Evolutionary conservation across 2,329 filamentous ascomycete species (phyloP), one percentile per base, ranked within the genome.

Genomic region (Didymella arachidicola): DNA sequence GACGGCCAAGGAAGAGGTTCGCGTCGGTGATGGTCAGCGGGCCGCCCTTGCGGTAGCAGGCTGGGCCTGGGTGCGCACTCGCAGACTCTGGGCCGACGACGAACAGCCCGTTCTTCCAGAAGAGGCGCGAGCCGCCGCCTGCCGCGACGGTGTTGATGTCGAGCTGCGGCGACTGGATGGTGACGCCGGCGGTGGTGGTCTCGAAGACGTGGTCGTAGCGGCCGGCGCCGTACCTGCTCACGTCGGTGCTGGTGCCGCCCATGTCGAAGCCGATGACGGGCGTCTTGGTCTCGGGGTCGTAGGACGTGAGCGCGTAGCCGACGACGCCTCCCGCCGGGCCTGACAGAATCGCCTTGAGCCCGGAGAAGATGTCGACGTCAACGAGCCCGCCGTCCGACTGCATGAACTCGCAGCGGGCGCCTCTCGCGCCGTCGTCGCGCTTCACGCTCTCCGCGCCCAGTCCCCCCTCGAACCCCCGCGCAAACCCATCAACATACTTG

Each of bases 141-240:
- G 93, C 93, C 6, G 93, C 93, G 1, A 97, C 93, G 0, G 93
- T 97, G 76, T 97, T 97, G 79, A 97, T 97, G 71, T 97, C 93
- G 0, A 97, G 84, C 71, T 97, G 93, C 0, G 93, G 93, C 1
- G 91, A 93, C 70, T 97, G 93, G 27, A 97, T 95, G 0, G 93
- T 94, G 0, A 97, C 91, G n/a, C 93, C 93, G 0, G 93, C 93
- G 1, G 92, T 96, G 0, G 92, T 96, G 0, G 93, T 96, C 77
- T 96, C 93, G 66, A 97, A 97, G 0, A 96, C 92, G 70, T 97
- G 93, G 69, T 97, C 93, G 69, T 96, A 94, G 53, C 91, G 84
- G 16, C 93, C 93, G 53, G 89, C 87, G 6, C 90, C 91, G 68
- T 94, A 97, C 47, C 93, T 84, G 32, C 91, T 96, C 10, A 97